Conservation (phyloP, 129 eudicot species). For the Escallonia herrerae region DNA sequence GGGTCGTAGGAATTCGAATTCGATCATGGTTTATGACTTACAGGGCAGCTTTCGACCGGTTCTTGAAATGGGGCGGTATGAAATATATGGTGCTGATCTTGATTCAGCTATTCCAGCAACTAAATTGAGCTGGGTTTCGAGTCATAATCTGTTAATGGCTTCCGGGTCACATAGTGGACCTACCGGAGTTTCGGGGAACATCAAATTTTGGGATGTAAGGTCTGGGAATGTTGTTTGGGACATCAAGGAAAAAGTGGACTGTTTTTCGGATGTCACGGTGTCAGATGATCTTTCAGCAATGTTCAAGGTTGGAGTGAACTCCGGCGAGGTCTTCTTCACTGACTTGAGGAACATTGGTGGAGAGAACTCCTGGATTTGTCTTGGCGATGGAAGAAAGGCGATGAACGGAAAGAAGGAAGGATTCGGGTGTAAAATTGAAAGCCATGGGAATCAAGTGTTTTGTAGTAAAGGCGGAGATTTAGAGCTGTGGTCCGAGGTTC, state of each 20-base stretch:
- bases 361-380: conserved; percentile 55
- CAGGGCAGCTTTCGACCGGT: conserved; percentile 45
- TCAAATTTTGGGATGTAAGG: conserved; percentile 83
- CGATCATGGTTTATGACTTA: conserved; percentile 72
- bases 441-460: conserved; percentile 75
- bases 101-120: conserved; percentile 85
- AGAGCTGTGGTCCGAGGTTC: conserved; percentile 90
- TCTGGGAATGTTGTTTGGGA: conserved; percentile 78
- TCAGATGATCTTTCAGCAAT: conserved; percentile 54
- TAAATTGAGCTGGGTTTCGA: conserved; percentile 68
- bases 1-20: conserved; percentile 69
- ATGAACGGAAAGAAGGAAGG: conserved; percentile 79
- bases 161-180: conserved; percentile 95
- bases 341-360: conserved; percentile 62
- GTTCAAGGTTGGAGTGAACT: conserved; percentile 76
- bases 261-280: conserved; percentile 80
- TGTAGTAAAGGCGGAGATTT: conserved; percentile 74
- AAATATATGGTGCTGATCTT: conserved; percentile 80
- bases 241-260: conserved; percentile 69
- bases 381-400: conserved; percentile 60
- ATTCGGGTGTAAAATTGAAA: conserved; percentile 55
- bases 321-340: conserved; percentile 70
- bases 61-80: conserved; percentile 55
- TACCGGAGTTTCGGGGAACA: conserved; percentile 63
- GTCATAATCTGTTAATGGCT: conserved; percentile 75